Evolutionary conservation across 192 early-diverging fungal species (phyloP).

Genomic region (Backusella mclennaniae): DNA sequence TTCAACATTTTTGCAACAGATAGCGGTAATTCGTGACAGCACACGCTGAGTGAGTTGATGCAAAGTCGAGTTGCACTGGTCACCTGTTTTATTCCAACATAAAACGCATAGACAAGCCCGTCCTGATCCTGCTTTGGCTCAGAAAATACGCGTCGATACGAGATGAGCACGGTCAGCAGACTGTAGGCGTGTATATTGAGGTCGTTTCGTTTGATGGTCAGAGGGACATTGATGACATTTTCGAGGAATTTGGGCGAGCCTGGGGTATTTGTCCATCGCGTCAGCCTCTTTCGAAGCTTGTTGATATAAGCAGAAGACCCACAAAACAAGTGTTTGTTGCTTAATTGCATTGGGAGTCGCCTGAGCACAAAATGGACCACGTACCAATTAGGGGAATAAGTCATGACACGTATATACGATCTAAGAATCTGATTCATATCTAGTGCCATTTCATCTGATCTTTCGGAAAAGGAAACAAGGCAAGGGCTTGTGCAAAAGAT

Average conservation of each 20-base stretch:
- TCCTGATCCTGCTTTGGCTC: constrained; percentile 61
- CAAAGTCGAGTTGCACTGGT: constrained; percentile 73
- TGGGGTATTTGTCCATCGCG: constrained; percentile 47
- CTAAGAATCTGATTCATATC: constrained; percentile 40
- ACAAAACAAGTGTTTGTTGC: constrained; percentile 73
- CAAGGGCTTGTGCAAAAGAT: not conserved
- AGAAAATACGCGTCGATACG: constrained; percentile 62
- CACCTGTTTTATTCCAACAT: constrained; percentile 68
- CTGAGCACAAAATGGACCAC: constrained; percentile 69
- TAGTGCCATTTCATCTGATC: not conserved
- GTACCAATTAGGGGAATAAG: constrained; percentile 67
- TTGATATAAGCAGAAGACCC: constrained; percentile 53
- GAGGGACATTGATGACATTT: constrained; percentile 55
- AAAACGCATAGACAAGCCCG: constrained; percentile 70
- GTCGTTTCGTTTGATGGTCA: constrained; percentile 61
- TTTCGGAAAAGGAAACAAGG: constrained; percentile 11
- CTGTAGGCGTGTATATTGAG: constrained; percentile 62
- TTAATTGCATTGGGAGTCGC: constrained; percentile 66
- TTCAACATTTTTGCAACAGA: constrained; percentile 74
- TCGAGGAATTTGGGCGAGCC: constrained; percentile 50
- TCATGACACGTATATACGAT: constrained; percentile 56
- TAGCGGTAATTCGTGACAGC: constrained; percentile 78
- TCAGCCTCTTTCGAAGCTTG: constrained; percentile 49
- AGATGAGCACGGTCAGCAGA: constrained; percentile 64
- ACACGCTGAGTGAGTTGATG: constrained; percentile 77